Evolutionary conservation across 1,284 basidiomycete species (phyloP).

Genomic region (Rhizoctonia solani): DNA sequence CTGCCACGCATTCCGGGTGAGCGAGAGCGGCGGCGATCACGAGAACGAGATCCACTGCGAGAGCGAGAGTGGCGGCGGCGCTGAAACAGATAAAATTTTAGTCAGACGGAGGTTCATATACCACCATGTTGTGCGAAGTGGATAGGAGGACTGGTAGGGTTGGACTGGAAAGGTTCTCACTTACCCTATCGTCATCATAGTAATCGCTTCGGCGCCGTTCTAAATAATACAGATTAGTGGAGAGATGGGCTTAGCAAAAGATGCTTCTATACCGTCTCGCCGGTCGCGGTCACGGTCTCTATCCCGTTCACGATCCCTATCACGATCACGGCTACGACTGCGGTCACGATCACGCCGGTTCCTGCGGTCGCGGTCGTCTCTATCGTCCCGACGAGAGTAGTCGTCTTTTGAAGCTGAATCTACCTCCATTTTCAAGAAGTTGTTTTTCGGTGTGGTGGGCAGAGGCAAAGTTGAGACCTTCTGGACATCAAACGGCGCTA

Average conservation of each 20-base stretch:
- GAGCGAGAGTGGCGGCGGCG: slow-evolving; percentile 52
- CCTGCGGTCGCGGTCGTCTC: slow-evolving; percentile 40
- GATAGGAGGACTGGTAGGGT: slow-evolving; percentile 25
- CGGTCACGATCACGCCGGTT: slow-evolving; percentile 39
- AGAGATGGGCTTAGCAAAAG: neutral
- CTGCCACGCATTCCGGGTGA: slow-evolving; percentile 60
- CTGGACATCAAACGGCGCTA: slow-evolving; percentile 13
- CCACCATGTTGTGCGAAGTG: too few relatives aligned
- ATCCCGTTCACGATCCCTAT: slow-evolving; percentile 38
- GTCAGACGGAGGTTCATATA: slow-evolving; percentile 33
- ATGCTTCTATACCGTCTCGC: slow-evolving; percentile 19
- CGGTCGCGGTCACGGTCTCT: slow-evolving; percentile 43
- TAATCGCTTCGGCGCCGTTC: slow-evolving; percentile 15
- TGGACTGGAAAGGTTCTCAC: slow-evolving; percentile 28
- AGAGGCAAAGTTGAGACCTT: neutral
- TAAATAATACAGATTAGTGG: neutral
- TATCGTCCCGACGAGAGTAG: slow-evolving; percentile 37
- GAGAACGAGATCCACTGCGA: slow-evolving; percentile 63
- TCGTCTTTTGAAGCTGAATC: slow-evolving; percentile 24
- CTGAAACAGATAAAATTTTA: neutral
- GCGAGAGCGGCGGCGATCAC: slow-evolving; percentile 57
- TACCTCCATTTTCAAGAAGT: slow-evolving; percentile 19
- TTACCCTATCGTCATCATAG: slow-evolving; percentile 33
- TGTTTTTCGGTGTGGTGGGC: slow-evolving; percentile 26
- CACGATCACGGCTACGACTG: slow-evolving; percentile 50